These are phyloP conservation scores for Pseudonectria foliicola DNA, from an alignment of 2,329 filamentous ascomycete species.

Conservation along the genomic window DNA sequence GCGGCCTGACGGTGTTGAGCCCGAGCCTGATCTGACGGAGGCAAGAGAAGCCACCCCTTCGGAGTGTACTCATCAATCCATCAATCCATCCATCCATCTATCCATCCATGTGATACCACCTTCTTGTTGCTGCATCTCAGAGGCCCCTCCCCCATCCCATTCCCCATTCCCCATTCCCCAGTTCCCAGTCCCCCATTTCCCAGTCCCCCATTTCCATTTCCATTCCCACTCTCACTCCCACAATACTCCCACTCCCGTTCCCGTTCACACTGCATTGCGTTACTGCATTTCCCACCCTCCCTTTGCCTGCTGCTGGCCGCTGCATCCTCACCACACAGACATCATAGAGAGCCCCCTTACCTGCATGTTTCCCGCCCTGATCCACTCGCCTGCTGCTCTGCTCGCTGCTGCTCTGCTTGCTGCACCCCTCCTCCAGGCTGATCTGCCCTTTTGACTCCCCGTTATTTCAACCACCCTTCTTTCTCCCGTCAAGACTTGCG, in stretches of 20 bases:
- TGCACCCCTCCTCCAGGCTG: slow-evolving; percentile 30
- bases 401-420: slow-evolving; percentile 24
- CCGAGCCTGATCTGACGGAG: no score
- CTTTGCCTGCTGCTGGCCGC: no score
- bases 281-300: no score
- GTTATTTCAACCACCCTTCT: slow-evolving; percentile 26
- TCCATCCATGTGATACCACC: slow-evolving; percentile 30
- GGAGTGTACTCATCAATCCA: slow-evolving; percentile 27
- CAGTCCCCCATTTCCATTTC: no score
- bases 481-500: slow-evolving; percentile 19
- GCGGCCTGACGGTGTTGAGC: not conserved
- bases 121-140: slow-evolving; percentile 25
- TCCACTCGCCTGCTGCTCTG: slow-evolving; percentile 30
- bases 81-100: no score
- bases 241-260: no score
- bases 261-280: slow-evolving; percentile 27
- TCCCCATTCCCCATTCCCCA: slow-evolving; percentile 21
- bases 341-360: slow-evolving; percentile 34
- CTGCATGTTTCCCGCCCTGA: slow-evolving; percentile 40
- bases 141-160: slow-evolving; percentile 24
- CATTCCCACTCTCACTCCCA: no score
- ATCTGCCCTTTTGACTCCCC: slow-evolving; percentile 23
- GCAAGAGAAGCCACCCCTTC: slow-evolving; percentile 13
- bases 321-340: no score
- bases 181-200: slow-evolving; percentile 25